Conservation (phyloP, 768 basidiomycete genomes). For the Psilocybe cyanescens region DNA sequence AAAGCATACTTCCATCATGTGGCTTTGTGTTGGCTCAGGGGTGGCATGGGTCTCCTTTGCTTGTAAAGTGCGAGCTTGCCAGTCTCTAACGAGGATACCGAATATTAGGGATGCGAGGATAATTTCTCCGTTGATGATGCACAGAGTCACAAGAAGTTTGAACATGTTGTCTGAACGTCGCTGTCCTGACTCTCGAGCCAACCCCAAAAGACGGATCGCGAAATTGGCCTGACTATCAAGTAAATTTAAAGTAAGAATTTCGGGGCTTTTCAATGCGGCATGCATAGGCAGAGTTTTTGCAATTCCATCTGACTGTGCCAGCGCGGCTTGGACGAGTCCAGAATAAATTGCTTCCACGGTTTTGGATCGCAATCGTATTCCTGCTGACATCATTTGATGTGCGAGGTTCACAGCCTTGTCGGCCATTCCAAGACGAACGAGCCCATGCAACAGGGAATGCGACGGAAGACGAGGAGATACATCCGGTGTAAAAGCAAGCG, state of each 20-base stretch:
- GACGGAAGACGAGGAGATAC: slow-evolving; percentile 64
- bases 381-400: slow-evolving; percentile 54
- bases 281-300: slow-evolving; percentile 13
- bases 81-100: slow-evolving; percentile 65
- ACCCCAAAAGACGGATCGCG: slow-evolving; percentile 54
- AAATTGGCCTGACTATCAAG: slow-evolving; percentile 46
- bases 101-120: slow-evolving; percentile 77
- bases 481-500: slow-evolving; percentile 49
- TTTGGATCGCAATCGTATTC: slow-evolving; percentile 49
- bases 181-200: slow-evolving; percentile 58
- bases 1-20: slow-evolving; percentile 15
- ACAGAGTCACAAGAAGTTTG: slow-evolving; percentile 60
- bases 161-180: slow-evolving; percentile 65
- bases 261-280: slow-evolving; percentile 8
- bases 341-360: slow-evolving; percentile 54
- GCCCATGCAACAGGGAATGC: slow-evolving; percentile 67
- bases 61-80: slow-evolving; percentile 43
- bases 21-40: slow-evolving; percentile 5
- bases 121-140: slow-evolving; percentile 79
- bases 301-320: not conserved
- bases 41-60: slow-evolving; percentile 10
- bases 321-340: slow-evolving; percentile 22
- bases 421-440: slow-evolving; percentile 55
- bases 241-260: slow-evolving; percentile 33
- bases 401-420: slow-evolving; percentile 54